phyloP scores from a whole-genome alignment of 179 eudicot species.

The Camellia oleifera region DNA sequence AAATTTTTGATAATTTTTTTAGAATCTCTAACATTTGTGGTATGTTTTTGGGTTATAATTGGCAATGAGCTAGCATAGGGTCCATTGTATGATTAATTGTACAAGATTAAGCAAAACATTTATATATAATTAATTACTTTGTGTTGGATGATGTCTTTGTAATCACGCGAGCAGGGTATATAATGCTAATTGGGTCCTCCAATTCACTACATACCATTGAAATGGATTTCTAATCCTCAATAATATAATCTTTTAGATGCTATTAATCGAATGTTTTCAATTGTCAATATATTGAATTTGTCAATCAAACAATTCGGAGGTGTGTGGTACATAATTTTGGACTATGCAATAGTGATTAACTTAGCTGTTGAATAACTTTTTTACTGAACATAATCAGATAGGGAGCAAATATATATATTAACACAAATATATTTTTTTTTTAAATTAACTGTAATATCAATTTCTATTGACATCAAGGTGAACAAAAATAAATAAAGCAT shows the following conservation, averaged over 20 bases:
- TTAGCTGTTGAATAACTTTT: too few relatives aligned
- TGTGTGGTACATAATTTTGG: conserved; percentile 2
- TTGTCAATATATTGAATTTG: not conserved
- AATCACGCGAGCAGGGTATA: not conserved
- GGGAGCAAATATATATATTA: too few relatives aligned
- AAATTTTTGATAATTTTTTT: too few relatives aligned
- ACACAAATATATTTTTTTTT: too few relatives aligned
- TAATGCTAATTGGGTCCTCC: conserved; percentile 14
- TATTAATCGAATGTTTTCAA: not conserved
- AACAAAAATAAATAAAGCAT: too few relatives aligned
- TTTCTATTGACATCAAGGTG: too few relatives aligned
- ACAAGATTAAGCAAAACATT: conserved; percentile 1
- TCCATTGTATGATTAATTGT: conserved; percentile 1
- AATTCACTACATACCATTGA: not conserved
- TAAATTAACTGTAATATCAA: too few relatives aligned
- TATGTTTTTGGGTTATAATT: not conserved
- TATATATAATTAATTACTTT: not conserved
- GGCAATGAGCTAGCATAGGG: conserved; percentile 3
- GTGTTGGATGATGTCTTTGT: conserved; percentile 5
- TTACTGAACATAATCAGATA: too few relatives aligned
- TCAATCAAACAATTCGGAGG: not conserved
- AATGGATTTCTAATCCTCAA: not conserved
- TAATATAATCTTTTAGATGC: too few relatives aligned
- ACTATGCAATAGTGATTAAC: not conserved
- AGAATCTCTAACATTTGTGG: too few relatives aligned